These are phyloP conservation scores for Graphium sp. DNA, from an alignment of 2,329 filamentous ascomycete species.

Conservation along the genomic window DNA sequence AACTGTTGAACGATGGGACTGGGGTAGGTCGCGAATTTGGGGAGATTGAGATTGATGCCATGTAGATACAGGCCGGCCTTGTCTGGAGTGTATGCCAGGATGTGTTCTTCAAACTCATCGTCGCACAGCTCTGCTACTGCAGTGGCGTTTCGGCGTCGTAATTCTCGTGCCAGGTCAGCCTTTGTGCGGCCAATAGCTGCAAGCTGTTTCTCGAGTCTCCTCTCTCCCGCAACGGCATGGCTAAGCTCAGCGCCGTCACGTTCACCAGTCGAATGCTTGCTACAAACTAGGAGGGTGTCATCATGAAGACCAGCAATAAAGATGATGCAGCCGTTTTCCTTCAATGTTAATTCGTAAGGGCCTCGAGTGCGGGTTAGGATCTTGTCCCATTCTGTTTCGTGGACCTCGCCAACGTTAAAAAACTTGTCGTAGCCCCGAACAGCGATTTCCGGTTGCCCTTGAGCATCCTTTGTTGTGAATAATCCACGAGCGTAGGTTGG, in stretches of 20 bases:
- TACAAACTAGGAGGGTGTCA: slow-evolving; percentile 84
- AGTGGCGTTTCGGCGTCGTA: slow-evolving; percentile 73
- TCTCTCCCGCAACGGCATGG: slow-evolving; percentile 73
- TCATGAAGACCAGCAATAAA: slow-evolving; percentile 89
- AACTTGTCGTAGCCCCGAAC: slow-evolving; percentile 96
- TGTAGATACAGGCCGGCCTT: slow-evolving; percentile 86
- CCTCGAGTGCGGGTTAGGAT: slow-evolving; percentile 62
- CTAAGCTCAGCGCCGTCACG: slow-evolving; percentile 56
- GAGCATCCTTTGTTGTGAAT: slow-evolving; percentile 62
- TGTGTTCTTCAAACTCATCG: slow-evolving; percentile 91
- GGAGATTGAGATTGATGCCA: slow-evolving; percentile 90
- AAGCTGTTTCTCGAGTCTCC: slow-evolving; percentile 68
- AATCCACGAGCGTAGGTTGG: slow-evolving; percentile 88
- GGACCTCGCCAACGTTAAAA: slow-evolving; percentile 81
- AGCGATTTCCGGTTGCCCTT: slow-evolving; percentile 58
- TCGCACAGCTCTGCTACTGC: slow-evolving; percentile 94
- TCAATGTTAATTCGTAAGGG: slow-evolving; percentile 89
- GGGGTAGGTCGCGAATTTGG: slow-evolving; percentile 76
- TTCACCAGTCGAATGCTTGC: slow-evolving; percentile 87
- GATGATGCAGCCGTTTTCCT: slow-evolving; percentile 99
- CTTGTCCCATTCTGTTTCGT: slow-evolving; percentile 66
- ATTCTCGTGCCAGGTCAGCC: slow-evolving; percentile 57
- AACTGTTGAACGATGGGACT: slow-evolving; percentile 74
- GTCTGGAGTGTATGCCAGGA: slow-evolving; percentile 71
- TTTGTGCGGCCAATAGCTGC: slow-evolving; percentile 60